Base-by-base conservation (phyloP, 2,329 filamentous ascomycete species). In the Colletotrichum falcatum region DNA sequence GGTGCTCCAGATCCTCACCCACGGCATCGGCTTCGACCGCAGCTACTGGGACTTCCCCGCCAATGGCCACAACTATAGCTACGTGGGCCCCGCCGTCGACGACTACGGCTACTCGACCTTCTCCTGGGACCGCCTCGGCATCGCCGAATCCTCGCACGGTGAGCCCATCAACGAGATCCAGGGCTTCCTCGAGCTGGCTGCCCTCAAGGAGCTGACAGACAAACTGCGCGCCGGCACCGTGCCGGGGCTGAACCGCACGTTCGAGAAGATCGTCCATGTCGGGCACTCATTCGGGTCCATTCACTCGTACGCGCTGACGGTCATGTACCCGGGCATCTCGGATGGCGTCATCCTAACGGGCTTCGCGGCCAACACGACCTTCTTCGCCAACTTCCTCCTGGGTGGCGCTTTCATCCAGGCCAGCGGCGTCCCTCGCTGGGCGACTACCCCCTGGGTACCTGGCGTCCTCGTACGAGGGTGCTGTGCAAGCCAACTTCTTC, bases 201-300 rank as follows among this genome's bases (percentile, higher is more conserved):
- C 88, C 12, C 83, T 91, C 30, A 81, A 82, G 42, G 80, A 82
- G 2, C 79, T 92, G 5, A 91, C 89, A 0, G 76, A 77, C 14
- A 78, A 80, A 72, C 80, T 89, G 1, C 85, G 86, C 37, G 74
- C 77, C 1, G 85, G 86, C 56, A 74, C 75, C 0, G 79, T 91
- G 30, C 76, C 81, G 0, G 78, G 80, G 26, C 77, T 87, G n/a
- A 76, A 76, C 35, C 73, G 77, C 26, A 30, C 30, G 42, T 83
- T 79, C 73, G 67, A 75, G 54, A 84, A 86, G 74, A 79, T 88
- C 30, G 81, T 89, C 11, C 89, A 92, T 76, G 82, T 90, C 20
- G 90, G 90, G 16, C 89, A 92, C 80, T 89, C 87, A 0, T 92
- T 90, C 74, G 90, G 90, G 39, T 89, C 88, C 0, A 79, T 85